Conservation (phyloP, 345 rosid genomes). For the Populus pruinosa region DNA sequence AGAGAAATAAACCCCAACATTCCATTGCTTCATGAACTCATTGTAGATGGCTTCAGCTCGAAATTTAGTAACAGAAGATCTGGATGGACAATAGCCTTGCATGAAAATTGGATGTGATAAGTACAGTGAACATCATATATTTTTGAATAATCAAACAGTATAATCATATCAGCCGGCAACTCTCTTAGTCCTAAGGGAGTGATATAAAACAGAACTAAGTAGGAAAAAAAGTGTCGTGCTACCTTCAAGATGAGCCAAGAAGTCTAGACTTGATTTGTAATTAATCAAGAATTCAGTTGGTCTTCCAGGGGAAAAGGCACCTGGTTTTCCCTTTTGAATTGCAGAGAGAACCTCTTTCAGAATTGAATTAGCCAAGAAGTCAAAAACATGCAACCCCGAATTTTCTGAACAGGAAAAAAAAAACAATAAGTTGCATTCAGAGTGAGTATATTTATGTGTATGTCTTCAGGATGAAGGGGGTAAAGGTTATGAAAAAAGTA, state of each 20-base stretch:
- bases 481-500: neutral
- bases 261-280: conserved; percentile 84
- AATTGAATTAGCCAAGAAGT: conserved; percentile 91
- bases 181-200: conserved; percentile 9
- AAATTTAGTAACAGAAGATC: conserved; percentile 85
- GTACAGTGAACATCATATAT: conserved; percentile 23
- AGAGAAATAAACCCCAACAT: conserved; percentile 89
- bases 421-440: neutral
- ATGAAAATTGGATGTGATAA: conserved; percentile 42
- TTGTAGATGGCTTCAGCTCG: conserved; percentile 63
- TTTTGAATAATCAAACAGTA: neutral
- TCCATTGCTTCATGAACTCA: conserved; percentile 97
- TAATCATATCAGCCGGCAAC: conserved; percentile 16
- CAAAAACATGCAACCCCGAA: conserved; percentile 90
- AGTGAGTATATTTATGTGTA: neutral
- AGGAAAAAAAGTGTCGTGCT: conserved; percentile 1
- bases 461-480: neutral
- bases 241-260: conserved; percentile 94
- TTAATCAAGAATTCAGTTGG: conserved; percentile 87
- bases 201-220: neutral
- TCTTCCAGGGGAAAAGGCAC: conserved; percentile 99
- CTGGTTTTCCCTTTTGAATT: conserved; percentile 88
- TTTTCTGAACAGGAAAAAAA: conserved; percentile 53
- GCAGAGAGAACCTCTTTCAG: conserved; percentile 84
- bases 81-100: conserved; percentile 96